A percentile compares a stretch with the other conserved stretches of the same genome.
Evolutionary conservation across 139 green algal species (phyloP).

Genomic region (Bryopsis sp.): DNA sequence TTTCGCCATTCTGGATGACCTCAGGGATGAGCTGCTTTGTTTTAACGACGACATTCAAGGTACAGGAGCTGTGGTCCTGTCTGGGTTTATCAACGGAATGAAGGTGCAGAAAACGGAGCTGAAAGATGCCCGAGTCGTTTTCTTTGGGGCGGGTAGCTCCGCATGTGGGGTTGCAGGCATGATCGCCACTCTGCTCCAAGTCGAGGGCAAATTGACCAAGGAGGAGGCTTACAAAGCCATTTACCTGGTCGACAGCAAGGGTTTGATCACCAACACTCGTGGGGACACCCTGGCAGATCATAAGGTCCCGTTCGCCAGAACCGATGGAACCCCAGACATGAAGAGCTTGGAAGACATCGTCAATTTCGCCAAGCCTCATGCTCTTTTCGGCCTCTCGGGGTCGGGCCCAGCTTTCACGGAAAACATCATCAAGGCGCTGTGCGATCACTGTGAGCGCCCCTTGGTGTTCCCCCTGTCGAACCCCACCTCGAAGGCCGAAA

Average conservation of each 20-base stretch:
- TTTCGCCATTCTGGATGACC: constrained; percentile 60
- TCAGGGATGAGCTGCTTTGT: constrained; percentile 35
- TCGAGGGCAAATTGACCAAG: constrained; percentile 24
- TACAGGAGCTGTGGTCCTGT: constrained; percentile 53
- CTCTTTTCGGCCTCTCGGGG: constrained; percentile 50
- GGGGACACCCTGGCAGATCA: not conserved
- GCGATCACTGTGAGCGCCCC: constrained; percentile 50
- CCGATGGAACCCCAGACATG: constrained; percentile 16
- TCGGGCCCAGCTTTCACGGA: constrained; percentile 49
- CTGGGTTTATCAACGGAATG: constrained; percentile 22
- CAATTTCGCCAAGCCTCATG: constrained; percentile 32
- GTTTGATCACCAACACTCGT: constrained; percentile 35
- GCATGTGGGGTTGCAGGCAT: constrained; percentile 43
- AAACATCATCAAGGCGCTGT: constrained; percentile 56
- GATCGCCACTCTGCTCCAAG: constrained; percentile 44
- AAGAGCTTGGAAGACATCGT: constrained; percentile 28
- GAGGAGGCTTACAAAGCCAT: constrained; percentile 33
- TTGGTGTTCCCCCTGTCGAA: constrained; percentile 92
- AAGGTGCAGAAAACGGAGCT: constrained; percentile 15
- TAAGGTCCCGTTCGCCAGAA: not conserved
- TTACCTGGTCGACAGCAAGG: constrained; percentile 36
- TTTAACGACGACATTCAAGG: constrained; percentile 96
- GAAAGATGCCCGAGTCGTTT: constrained; percentile 33
- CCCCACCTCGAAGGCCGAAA: constrained; percentile 78
- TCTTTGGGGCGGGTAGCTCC: constrained; percentile 51